Conservation (phyloP, 257 asterid genomes). For the Ehretia macrophylla region DNA sequence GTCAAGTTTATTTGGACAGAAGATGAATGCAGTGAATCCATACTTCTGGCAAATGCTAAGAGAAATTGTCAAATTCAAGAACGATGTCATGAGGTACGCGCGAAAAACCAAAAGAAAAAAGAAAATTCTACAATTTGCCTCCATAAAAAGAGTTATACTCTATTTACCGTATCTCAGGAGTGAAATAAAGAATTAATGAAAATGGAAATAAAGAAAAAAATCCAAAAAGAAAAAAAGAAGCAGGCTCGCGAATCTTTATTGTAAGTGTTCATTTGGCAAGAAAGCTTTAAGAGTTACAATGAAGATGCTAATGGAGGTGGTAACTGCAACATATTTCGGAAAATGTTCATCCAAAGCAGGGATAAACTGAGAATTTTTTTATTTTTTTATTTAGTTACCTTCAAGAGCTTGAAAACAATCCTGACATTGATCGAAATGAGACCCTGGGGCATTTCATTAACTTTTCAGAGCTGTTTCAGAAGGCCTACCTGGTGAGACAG, state of each 20-base stretch:
- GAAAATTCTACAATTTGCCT: too few relatives aligned
- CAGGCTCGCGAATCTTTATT: too few relatives aligned
- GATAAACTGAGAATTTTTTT: neutral
- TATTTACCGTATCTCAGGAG: too few relatives aligned
- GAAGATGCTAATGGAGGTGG: too few relatives aligned
- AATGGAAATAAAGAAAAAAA: neutral
- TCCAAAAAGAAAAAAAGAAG: too few relatives aligned
- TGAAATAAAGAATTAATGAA: neutral
- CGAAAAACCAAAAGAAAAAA: too few relatives aligned
- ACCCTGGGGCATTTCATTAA: conserved; percentile 71
- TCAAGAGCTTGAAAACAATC: conserved; percentile 69
- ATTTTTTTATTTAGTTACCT: conserved; percentile 58
- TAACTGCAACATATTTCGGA: too few relatives aligned
- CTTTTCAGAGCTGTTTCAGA: conserved; percentile 72
- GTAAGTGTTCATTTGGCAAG: too few relatives aligned
- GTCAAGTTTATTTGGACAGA: conserved; percentile 80
- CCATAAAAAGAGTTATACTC: too few relatives aligned
- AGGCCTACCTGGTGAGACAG: conserved; percentile 87
- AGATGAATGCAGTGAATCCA: conserved; percentile 68
- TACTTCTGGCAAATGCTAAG: conserved; percentile 77
- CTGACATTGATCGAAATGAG: conserved; percentile 69
- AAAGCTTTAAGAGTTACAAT: too few relatives aligned
- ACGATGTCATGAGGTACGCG: conserved; percentile 53
- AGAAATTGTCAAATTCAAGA: conserved; percentile 80
- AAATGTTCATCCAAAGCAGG: neutral